A percentile compares a stretch with the other conserved stretches of the same genome.
These are phyloP conservation scores for Hyaloscypha bicolor DNA, from an alignment of 495 filamentous ascomycete genomes.

Conservation along the genomic window DNA sequence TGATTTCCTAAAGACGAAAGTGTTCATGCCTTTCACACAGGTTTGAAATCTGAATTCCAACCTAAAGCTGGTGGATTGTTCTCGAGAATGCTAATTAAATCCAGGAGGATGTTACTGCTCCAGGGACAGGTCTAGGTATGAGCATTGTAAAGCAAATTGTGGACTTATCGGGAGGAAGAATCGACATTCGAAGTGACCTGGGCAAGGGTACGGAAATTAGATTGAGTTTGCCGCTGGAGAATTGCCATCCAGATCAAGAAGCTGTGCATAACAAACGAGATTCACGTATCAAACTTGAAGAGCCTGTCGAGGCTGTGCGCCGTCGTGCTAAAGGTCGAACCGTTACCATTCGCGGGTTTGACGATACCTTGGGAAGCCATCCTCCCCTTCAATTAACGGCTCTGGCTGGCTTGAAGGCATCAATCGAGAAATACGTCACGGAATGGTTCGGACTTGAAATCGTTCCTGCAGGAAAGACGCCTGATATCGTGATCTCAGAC, in stretches of 20 bases:
- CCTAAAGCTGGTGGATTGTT: slow-evolving; percentile 18
- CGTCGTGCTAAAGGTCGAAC: slow-evolving; percentile 18
- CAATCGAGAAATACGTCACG: slow-evolving; percentile 38
- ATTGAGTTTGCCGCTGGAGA: slow-evolving; percentile 24
- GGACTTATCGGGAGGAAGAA: slow-evolving; percentile 55
- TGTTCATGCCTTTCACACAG: slow-evolving; percentile 73
- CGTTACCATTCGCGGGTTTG: slow-evolving; percentile 23
- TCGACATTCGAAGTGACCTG: slow-evolving; percentile 47
- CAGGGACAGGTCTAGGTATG: slow-evolving; percentile 59
- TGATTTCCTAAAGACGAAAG: slow-evolving; percentile 62
- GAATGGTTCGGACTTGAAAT: slow-evolving; percentile 42
- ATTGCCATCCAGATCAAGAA: slow-evolving; percentile 7
- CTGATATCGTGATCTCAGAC: slow-evolving; percentile 21
- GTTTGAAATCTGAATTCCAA: slow-evolving; percentile 60
- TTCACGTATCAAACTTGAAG: slow-evolving; percentile 6
- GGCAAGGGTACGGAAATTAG: slow-evolving; percentile 25
- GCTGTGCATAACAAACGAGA: background rate
- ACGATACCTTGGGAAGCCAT: background rate
- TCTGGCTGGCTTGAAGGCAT: slow-evolving; percentile 31
- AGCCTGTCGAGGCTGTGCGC: slow-evolving; percentile 14
- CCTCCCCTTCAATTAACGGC: slow-evolving; percentile 2
- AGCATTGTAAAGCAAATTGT: slow-evolving; percentile 69
- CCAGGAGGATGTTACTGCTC: slow-evolving; percentile 20
- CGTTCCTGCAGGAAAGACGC: background rate
- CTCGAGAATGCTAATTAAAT: slow-evolving; percentile 12